Evolutionary conservation across 345 rosid species (phyloP).

Genomic region (Syzygium aromaticum): DNA sequence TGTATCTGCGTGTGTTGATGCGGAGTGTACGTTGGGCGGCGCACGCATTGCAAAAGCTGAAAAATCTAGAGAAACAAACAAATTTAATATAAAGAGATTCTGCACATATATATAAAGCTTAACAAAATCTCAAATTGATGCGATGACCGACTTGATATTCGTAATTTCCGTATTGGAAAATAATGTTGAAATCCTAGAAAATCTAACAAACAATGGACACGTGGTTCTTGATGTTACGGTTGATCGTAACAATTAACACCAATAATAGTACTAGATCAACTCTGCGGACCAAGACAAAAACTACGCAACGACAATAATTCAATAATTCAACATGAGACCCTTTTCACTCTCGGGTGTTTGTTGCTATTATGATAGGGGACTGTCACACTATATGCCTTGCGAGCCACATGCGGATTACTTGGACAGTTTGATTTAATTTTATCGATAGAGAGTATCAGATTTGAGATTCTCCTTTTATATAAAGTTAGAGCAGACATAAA

Average conservation of each 20-base stretch:
- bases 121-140: neutral
- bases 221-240: neutral
- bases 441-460: neutral
- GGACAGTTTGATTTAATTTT: neutral
- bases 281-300: neutral
- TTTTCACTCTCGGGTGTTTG: neutral
- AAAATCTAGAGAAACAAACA: neutral
- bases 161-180: neutral
- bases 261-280: neutral
- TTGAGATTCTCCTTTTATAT: neutral
- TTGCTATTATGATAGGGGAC: neutral
- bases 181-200: neutral
- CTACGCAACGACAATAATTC: neutral
- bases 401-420: neutral
- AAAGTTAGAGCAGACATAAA: neutral
- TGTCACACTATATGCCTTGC: neutral
- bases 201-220: neutral
- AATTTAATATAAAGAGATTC: neutral
- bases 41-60: neutral
- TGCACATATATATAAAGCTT: neutral
- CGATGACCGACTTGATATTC: rapidly evolving
- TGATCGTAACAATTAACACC: neutral
- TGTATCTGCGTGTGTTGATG: neutral
- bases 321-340: neutral
- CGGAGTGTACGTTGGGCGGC: neutral